Base-by-base conservation (phyloP, 495 filamentous ascomycete species). In the Cudoniella acicularis region DNA sequence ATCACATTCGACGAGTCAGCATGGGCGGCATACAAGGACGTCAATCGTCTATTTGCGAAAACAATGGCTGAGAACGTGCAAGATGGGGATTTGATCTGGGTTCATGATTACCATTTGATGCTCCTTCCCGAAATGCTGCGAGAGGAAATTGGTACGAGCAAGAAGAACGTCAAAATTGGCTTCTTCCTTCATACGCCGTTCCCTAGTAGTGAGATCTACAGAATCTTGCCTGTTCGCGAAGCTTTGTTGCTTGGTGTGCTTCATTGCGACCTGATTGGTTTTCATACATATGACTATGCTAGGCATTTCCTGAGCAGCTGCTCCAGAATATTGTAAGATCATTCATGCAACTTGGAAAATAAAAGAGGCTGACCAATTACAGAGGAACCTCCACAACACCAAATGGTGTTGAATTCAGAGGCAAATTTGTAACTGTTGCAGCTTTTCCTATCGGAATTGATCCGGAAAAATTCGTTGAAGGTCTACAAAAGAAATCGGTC, bases 21-120 rank as follows among this genome's bases (percentile, higher is more conserved):
- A 2, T 96, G 93, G 92, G 75, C 83, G 20, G 91, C 91, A 41
- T 98, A 98, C 77, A 78, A 79, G 50, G 84, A 91, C 59, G 92
- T 92, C 18, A 98, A 96, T 65, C 81, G 83, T 46, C 70, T 91
- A 16, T 98, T 98, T 64, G 93, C 93, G 20, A 87, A 90, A 70
- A 78, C 82, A 0, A 80, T 98, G 54, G 79, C 84, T 8, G 79
- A 84, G 50, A 80, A 87, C 59, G 87, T 91, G 0, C 77, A 87
- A 61, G 84, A 88, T 53, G 91, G 89, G 41, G 89, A 92, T 63
- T 69, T 96, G 45, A 86, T 98, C 66, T 98, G 93, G 93, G 86
- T 98, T 0, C 93, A 98, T 69, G 93, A 98, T 70, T 98, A 96
- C 70, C 93, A 98, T 72, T 76, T 96, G 51, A 93, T 98, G 89